Conservation (phyloP, 345 rosid genomes). For the Gossypium herbaceum region DNA sequence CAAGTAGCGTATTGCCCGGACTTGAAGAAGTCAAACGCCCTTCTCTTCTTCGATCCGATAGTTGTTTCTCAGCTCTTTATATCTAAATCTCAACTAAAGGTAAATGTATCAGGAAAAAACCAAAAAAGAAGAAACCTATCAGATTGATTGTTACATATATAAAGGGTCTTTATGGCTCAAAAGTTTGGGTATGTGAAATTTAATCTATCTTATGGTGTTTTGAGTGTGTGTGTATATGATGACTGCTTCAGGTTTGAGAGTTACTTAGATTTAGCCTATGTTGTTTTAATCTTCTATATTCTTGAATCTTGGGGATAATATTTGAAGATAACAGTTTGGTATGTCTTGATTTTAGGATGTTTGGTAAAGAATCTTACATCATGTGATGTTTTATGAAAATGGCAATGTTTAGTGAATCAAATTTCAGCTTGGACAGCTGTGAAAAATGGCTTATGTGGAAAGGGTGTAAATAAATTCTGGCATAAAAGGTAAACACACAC, state of each 20-base stretch:
- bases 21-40: conserved; percentile 28
- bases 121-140: no score
- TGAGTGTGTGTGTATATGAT: neutral
- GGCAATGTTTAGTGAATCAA: neutral
- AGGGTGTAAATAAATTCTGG: neutral
- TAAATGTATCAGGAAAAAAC: neutral
- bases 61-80: conserved; percentile 63
- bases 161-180: neutral
- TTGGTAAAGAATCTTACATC: conserved; percentile 4
- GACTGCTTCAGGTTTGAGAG: neutral
- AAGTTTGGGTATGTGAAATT: neutral
- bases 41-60: conserved; percentile 47
- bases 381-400: neutral
- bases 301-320: neutral
- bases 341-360: neutral
- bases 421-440: conserved; percentile 11
- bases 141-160: neutral
- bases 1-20: conserved; percentile 42
- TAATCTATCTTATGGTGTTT: neutral
- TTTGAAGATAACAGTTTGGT: neutral
- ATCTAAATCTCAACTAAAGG: conserved; percentile 25
- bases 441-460: conserved; percentile 17
- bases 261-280: neutral
- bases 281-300: neutral
- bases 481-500: neutral